Conservation (phyloP, 495 filamentous ascomycete genomes). For the Trichocladium antarcticum region DNA sequence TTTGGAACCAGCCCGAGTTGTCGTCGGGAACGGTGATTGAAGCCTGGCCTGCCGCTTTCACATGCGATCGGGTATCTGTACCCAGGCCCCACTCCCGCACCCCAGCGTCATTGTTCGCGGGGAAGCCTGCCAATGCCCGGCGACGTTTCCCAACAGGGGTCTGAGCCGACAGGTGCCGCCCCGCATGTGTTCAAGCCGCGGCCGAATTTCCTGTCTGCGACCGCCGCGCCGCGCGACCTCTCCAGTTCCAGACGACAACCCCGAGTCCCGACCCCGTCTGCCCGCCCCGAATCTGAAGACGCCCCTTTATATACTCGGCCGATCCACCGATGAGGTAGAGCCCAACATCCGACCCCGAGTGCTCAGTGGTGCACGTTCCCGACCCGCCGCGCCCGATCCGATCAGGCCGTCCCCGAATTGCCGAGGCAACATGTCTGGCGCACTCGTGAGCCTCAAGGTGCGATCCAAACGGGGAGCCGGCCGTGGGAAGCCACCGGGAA, state of each 20-base stretch:
- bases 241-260: neutral
- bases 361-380: conserved; percentile 16
- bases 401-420: conserved; percentile 9
- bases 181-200: conserved; percentile 1
- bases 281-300: neutral
- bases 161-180: conserved; percentile 22
- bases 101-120: conserved; percentile 10
- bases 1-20: no score
- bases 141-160: neutral
- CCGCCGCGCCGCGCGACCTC: neutral
- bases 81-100: neutral
- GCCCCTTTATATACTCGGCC: neutral
- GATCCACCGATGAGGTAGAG: conserved; percentile 11
- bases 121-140: conserved; percentile 5
- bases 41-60: neutral
- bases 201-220: neutral
- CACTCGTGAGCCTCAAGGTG: conserved; percentile 29
- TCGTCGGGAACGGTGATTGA: neutral
- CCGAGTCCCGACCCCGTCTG: neutral
- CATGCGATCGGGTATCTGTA: neutral
- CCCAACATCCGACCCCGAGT: conserved; percentile 1
- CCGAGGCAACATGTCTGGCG: conserved; percentile 29
- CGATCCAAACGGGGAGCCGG: neutral
- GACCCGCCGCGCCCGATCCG: neutral
- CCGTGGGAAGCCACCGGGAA: neutral